phyloP scores from a whole-genome alignment of 2,329 filamentous ascomycete genomes.

The Apiospora malaysiana region DNA sequence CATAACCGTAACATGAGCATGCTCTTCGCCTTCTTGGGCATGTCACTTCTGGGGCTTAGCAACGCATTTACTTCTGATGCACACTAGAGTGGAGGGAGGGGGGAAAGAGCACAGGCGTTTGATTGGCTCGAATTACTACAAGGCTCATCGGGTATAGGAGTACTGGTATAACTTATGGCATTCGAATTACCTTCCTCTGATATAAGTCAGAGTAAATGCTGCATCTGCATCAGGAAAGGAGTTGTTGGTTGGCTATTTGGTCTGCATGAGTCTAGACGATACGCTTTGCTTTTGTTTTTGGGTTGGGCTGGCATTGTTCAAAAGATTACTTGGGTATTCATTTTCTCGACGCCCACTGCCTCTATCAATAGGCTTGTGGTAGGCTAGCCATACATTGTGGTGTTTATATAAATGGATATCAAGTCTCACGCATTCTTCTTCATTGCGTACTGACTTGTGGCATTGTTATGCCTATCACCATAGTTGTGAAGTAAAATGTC shows the following conservation, averaged over 20 bases:
- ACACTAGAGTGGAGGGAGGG: not conserved
- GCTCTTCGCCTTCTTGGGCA: slow-evolving; percentile 81
- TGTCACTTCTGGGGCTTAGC: slow-evolving; percentile 85
- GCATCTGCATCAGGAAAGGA: not conserved
- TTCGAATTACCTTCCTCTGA: not conserved
- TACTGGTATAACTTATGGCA: not conserved
- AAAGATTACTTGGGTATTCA: not conserved
- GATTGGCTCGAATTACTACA: not conserved
- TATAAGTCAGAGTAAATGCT: not conserved
- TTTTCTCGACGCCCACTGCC: not conserved
- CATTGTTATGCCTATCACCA: not conserved
- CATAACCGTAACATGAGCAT: slow-evolving; percentile 81
- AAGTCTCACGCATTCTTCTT: not conserved
- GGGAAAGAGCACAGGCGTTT: not conserved
- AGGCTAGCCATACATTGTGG: not conserved
- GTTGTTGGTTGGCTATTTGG: not conserved
- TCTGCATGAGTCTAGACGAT: not conserved
- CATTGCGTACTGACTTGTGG: not conserved
- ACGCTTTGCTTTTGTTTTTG: not conserved
- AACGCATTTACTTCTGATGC: slow-evolving; percentile 75
- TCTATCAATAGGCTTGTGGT: not conserved
- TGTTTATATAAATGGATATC: not conserved
- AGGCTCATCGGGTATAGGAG: not conserved
- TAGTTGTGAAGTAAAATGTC: not conserved
- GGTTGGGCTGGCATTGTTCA: not conserved